phyloP scores from a whole-genome alignment of 1,139 yeast species.

The Geotrichum bryndzae region DNA sequence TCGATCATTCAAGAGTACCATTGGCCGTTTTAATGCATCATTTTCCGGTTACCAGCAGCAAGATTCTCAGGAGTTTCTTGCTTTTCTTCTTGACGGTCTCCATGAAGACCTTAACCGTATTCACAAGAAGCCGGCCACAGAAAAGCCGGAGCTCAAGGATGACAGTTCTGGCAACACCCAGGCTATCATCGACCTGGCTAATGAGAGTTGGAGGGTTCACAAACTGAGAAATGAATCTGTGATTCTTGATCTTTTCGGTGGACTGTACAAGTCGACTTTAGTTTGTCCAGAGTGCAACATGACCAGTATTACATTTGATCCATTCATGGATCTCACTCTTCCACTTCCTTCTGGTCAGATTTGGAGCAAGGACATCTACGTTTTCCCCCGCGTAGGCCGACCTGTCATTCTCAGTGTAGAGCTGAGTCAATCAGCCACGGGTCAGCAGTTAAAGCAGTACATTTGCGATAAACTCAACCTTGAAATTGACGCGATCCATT shows the following conservation, averaged over 20 bases:
- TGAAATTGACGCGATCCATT: constrained; percentile 41
- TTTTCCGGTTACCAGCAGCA: constrained; percentile 89
- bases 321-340: constrained; percentile 82
- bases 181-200: constrained; percentile 59
- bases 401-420: constrained; percentile 60
- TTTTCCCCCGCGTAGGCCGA: constrained; percentile 53
- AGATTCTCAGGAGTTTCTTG: constrained; percentile 91
- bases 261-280: constrained; percentile 81
- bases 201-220: constrained; percentile 76
- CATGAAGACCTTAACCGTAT: constrained; percentile 92
- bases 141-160: constrained; percentile 75
- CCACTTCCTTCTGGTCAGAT: constrained; percentile 76
- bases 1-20: constrained; percentile 66
- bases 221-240: constrained; percentile 78
- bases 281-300: constrained; percentile 81
- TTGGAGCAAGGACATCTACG: constrained; percentile 63
- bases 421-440: constrained; percentile 58
- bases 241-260: constrained; percentile 80
- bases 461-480: constrained; percentile 39
- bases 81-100: constrained; percentile 82
- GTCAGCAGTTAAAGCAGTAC: constrained; percentile 57
- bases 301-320: constrained; percentile 87
- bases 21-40: constrained; percentile 75
- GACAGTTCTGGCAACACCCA: constrained; percentile 48
- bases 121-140: constrained; percentile 73